Evolutionary conservation across 2,329 filamentous ascomycete species (phyloP).

Genomic region (Phialemoniopsis sp.): DNA sequence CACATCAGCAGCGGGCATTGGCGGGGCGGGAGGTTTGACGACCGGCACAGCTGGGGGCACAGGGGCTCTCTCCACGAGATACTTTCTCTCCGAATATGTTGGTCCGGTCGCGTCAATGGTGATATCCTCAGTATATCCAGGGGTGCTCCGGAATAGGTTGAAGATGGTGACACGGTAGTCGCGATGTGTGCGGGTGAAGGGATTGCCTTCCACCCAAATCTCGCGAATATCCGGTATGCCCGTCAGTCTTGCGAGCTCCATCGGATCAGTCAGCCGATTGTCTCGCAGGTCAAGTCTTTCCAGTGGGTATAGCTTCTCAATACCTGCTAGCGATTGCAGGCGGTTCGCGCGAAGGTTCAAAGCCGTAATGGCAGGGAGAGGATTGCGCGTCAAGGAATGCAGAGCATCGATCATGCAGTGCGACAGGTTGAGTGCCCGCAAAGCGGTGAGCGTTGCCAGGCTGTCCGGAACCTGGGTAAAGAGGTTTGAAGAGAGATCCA

Average conservation of each 20-base stretch:
- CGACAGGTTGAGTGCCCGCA: slow-evolving; percentile 90
- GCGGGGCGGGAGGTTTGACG: slow-evolving; percentile 63
- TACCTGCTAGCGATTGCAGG: slow-evolving; percentile 79
- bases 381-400: slow-evolving; percentile 79
- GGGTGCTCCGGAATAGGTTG: slow-evolving; percentile 88
- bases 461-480: slow-evolving; percentile 95
- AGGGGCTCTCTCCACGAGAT: slow-evolving; percentile 75
- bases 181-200: slow-evolving; percentile 82
- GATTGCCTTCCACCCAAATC: slow-evolving; percentile 89
- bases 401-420: slow-evolving; percentile 97
- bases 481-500: slow-evolving; percentile 89
- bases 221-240: slow-evolving; percentile 88
- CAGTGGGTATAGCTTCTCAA: slow-evolving; percentile 83
- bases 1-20: slow-evolving; percentile 60
- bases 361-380: slow-evolving; percentile 88
- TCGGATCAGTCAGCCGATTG: slow-evolving; percentile 86
- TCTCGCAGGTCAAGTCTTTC: slow-evolving; percentile 90
- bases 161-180: slow-evolving; percentile 88
- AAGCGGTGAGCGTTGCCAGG: slow-evolving; percentile 75
- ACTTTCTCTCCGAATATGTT: slow-evolving; percentile 79
- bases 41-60: slow-evolving; percentile 75
- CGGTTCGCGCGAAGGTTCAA: slow-evolving; percentile 89
- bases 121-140: slow-evolving; percentile 87
- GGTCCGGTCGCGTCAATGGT: slow-evolving; percentile 82
- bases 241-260: slow-evolving; percentile 83